Percentiles rank a stretch among this genome's conserved stretches.
Conservation (phyloP, 2,329 filamentous ascomycete genomes). For the Aspergillus sp. region DNA sequence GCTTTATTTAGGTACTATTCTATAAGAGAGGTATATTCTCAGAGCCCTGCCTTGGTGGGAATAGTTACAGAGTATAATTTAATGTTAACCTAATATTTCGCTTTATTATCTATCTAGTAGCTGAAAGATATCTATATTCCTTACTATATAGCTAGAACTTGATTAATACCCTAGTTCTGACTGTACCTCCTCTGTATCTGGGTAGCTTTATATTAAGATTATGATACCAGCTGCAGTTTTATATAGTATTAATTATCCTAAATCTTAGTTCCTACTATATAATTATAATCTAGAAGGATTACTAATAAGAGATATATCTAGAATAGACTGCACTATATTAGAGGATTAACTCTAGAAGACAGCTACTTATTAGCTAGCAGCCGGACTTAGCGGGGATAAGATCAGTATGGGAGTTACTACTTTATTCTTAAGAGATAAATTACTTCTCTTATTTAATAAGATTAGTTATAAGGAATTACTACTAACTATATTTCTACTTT, state of each 20-base stretch:
- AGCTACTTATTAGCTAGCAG: too few species aligned
- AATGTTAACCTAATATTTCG: slow-evolving; percentile 11
- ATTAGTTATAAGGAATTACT: too few species aligned
- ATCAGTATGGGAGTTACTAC: too few species aligned
- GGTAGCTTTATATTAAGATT: slow-evolving; percentile 16
- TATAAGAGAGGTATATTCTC: background rate
- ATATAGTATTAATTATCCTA: slow-evolving; percentile 18
- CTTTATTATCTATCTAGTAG: slow-evolving; percentile 16
- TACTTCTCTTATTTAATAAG: too few species aligned
- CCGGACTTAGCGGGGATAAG: too few species aligned
- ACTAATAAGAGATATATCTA: too few species aligned
- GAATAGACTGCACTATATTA: too few species aligned
- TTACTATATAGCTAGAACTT: slow-evolving; percentile 19
- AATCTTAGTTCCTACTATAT: slow-evolving; percentile 3
- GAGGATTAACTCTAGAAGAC: too few species aligned
- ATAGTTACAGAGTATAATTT: slow-evolving; percentile 2
- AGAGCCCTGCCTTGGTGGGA: background rate
- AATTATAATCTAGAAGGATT: slow-evolving; percentile 1
- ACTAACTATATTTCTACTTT: too few species aligned
- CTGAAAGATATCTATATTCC: slow-evolving; percentile 22
- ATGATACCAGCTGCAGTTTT: slow-evolving; percentile 22
- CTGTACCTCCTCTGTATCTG: slow-evolving; percentile 16
- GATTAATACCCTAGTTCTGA: slow-evolving; percentile 21
- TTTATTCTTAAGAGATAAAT: too few species aligned
- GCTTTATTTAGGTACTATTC: background rate